Evolutionary conservation across 768 basidiomycete species (phyloP).

Genomic region (Leccinum uliginosum): DNA sequence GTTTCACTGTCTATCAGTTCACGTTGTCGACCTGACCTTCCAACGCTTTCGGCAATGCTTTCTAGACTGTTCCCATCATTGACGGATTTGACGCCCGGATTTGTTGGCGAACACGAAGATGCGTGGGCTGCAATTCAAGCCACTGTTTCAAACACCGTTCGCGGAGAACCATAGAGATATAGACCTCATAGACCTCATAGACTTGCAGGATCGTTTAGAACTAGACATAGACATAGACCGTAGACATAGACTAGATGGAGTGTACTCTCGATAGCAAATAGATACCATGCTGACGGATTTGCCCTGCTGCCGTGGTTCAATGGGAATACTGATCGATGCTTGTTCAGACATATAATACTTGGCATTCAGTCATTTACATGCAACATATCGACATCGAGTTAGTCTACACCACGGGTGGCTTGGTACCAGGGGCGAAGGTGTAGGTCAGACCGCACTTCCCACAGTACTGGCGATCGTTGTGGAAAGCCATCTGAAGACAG

Average conservation of each 20-base stretch:
- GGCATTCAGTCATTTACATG: conserved; percentile 10
- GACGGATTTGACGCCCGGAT: conserved; percentile 31
- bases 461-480: conserved; percentile 97
- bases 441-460: conserved; percentile 91
- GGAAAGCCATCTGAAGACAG: conserved; percentile 85
- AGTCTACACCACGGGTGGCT: conserved; percentile 65
- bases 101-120: conserved; percentile 28
- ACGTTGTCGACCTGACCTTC: conserved; percentile 26
- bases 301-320: neutral
- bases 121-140: conserved; percentile 24
- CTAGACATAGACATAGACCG: neutral
- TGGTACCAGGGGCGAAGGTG: conserved; percentile 76
- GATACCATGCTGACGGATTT: neutral
- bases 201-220: neutral
- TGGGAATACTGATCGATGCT: neutral
- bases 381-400: conserved; percentile 6
- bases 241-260: conserved; percentile 2
- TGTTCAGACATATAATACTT: neutral
- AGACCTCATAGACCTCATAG: conserved; percentile 6
- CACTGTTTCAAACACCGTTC: conserved; percentile 1
- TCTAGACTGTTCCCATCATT: conserved; percentile 38
- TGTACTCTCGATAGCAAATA: neutral
- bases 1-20: conserved; percentile 34
- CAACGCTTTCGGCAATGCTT: conserved; percentile 28
- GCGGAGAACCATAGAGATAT: neutral